phyloP scores from a whole-genome alignment of 164 flowering plant genomes.

The Magnolia sinica region DNA sequence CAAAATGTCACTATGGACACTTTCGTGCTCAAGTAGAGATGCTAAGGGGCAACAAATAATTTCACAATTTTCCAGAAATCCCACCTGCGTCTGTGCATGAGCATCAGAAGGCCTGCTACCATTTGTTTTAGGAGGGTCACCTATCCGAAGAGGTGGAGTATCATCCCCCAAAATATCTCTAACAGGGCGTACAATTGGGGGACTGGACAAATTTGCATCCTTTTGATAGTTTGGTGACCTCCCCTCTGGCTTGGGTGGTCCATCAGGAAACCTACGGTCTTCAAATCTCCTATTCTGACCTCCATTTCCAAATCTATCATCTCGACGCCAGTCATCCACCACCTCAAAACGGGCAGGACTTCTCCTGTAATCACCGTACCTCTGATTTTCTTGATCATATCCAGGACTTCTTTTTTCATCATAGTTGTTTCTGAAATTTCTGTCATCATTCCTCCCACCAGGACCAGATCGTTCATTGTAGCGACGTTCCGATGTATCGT shows the following conservation, averaged over 20 bases:
- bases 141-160: slow-evolving; percentile 69
- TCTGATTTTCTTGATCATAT: slow-evolving; percentile 57
- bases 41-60: not conserved
- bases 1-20: not conserved
- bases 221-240: slow-evolving; percentile 72
- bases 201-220: slow-evolving; percentile 53
- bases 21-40: not conserved
- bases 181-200: slow-evolving; percentile 86
- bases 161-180: slow-evolving; percentile 93
- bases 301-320: slow-evolving; percentile 88
- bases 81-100: slow-evolving; percentile 56
- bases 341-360: slow-evolving; percentile 77
- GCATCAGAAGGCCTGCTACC: slow-evolving; percentile 50
- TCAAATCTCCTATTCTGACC: slow-evolving; percentile 41
- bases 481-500: slow-evolving; percentile 66
- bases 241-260: slow-evolving; percentile 50
- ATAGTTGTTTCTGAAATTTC: slow-evolving; percentile 33
- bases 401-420: slow-evolving; percentile 82
- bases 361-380: slow-evolving; percentile 50
- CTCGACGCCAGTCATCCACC: slow-evolving; percentile 84
- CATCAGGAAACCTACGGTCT: slow-evolving; percentile 57
- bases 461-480: slow-evolving; percentile 57
- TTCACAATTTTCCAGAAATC: not conserved
- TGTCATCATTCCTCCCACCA: slow-evolving; percentile 67
- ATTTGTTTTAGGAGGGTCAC: slow-evolving; percentile 83